Conservation (phyloP, 208 protist genomes). For the Angomonas deanei region DNA sequence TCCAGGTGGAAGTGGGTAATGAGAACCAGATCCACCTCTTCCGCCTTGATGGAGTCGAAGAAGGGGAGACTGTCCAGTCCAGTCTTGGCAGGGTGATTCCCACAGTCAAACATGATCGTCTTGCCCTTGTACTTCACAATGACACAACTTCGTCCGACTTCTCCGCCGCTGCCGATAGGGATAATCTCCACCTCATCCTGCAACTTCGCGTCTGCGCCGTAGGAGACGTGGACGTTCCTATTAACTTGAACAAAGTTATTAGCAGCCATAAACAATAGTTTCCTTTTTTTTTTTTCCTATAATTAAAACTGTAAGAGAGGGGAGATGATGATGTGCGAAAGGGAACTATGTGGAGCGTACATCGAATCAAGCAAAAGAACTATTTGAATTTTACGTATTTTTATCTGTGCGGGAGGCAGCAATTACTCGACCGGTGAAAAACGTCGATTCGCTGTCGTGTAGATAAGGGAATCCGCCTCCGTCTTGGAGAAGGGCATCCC, state of each 20-base stretch:
- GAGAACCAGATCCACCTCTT: slow-evolving; percentile 93
- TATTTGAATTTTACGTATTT: too few species aligned
- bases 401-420: too few species aligned
- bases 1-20: slow-evolving; percentile 98
- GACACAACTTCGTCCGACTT: slow-evolving; percentile 97
- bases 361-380: too few species aligned
- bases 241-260: neutral
- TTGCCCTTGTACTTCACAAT: slow-evolving; percentile 95
- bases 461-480: neutral
- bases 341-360: too few species aligned
- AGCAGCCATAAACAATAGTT: too few species aligned
- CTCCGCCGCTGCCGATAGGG: slow-evolving; percentile 95
- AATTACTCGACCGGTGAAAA: neutral
- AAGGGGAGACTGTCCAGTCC: slow-evolving; percentile 95
- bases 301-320: too few species aligned
- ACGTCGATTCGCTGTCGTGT: neutral
- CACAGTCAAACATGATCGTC: slow-evolving; percentile 98
- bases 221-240: neutral
- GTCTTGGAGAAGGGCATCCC: neutral
- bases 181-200: slow-evolving; percentile 90
- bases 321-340: too few species aligned
- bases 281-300: too few species aligned
- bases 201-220: neutral
- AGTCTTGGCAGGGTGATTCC: slow-evolving; percentile 96
- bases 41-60: slow-evolving; percentile 95